A percentile compares a stretch with the other conserved stretches of the same genome.
Evolutionary conservation across 2,329 filamentous ascomycete genomes (phyloP).

Genomic region (Aspergillus aculeatinus): DNA sequence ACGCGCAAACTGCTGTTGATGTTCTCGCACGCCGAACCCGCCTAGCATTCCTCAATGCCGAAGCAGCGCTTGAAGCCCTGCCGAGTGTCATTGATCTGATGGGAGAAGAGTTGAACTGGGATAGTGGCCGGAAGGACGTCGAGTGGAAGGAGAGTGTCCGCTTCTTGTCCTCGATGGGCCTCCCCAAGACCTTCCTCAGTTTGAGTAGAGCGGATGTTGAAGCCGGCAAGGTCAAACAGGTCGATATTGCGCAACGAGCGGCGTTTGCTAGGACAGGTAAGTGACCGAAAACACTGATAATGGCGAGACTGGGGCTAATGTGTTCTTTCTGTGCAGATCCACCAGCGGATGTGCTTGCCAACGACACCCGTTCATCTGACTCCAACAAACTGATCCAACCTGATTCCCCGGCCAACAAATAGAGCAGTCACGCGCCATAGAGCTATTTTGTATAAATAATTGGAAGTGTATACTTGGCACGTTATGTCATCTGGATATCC

Average conservation of each 20-base stretch:
- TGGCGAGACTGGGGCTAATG: too few relatives aligned
- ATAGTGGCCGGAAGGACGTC: constrained; percentile 65
- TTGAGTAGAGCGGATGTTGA: constrained; percentile 61
- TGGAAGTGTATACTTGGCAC: constrained; percentile 20
- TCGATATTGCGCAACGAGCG: constrained; percentile 42
- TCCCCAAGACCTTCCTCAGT: constrained; percentile 56
- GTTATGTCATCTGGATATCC: not conserved
- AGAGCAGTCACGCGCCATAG: constrained; percentile 22
- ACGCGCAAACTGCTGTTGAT: constrained; percentile 86
- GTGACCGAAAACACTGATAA: constrained; percentile 12
- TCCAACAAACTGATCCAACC: constrained; percentile 45
- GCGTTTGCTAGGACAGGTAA: constrained; percentile 44
- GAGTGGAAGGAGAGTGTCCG: constrained; percentile 74
- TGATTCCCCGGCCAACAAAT: constrained; percentile 53
- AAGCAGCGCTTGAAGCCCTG: constrained; percentile 82
- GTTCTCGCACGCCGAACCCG: constrained; percentile 81
- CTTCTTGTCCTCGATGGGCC: constrained; percentile 62
- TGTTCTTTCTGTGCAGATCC: constrained; percentile 13
- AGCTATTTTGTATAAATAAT: constrained; percentile 28
- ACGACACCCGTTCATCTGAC: constrained; percentile 34
- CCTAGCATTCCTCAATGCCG: constrained; percentile 86
- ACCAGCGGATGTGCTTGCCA: constrained; percentile 40
- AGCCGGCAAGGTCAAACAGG: constrained; percentile 51
- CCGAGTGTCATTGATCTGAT: constrained; percentile 87
- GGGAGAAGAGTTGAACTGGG: constrained; percentile 80